Base-by-base conservation (phyloP, 2,329 filamentous ascomycete species). In the Furcasterigmium sp. region DNA sequence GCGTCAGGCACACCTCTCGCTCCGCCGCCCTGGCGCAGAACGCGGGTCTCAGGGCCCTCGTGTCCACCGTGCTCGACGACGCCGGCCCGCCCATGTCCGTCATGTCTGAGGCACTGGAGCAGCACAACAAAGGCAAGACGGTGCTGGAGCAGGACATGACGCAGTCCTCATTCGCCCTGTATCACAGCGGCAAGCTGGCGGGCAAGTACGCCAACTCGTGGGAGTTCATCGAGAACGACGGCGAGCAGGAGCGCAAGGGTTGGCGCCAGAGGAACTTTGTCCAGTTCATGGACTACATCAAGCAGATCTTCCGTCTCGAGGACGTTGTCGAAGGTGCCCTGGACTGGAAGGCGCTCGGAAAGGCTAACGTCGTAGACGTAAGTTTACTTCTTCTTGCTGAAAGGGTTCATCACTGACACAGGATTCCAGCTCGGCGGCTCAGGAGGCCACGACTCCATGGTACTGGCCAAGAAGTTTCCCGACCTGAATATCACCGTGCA, bases 401-500 rank as follows among this genome's bases (percentile, higher is more conserved):
- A 15, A 17, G 15, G 19, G n/a, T 14, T 26, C 17, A 11, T 15
- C 10, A 8, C 36, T 21, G 4, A 14, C 21, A 37, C 20, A 13
- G 7, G 5, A 2, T 18, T 7, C 3, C 23, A 67, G 65, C 53
- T 72, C 18, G 68, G 69, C 8, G 68, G 69, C 17, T 70, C 68
- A 5, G 62, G 55, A 8, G 69, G 69, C 11, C 62, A 67, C 46
- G 64, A 67, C 40, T 54, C 60, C n/a, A 57, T 69, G 21, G 58
- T 63, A 5, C 56, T 73, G 4, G 68, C 69, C 7, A 55, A 60
- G 18, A 54, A 62, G 29, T 68, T 64, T 53, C 63, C 68, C 4
- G 56, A 67, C 26, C 60, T 74, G 32, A 58, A 49, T 20, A 60
- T 72, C 44, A 58, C 61, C 9, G 67, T 76, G 1, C 66, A 76